Evolutionary conservation across 2,329 filamentous ascomycete genomes (phyloP).

Genomic region (Lojkania enalia): DNA sequence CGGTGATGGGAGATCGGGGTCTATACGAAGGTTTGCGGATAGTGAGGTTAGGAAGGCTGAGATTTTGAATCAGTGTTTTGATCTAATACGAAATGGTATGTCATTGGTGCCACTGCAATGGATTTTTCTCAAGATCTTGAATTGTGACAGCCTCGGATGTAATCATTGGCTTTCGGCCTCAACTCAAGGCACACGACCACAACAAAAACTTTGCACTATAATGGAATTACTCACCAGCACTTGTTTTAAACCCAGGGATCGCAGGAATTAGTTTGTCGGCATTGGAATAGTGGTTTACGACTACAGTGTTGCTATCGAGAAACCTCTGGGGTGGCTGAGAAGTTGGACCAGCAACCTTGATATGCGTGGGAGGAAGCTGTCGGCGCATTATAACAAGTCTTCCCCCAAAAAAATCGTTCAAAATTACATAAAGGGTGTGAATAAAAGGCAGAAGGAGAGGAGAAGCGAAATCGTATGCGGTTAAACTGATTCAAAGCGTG

Average conservation of each 20-base stretch:
- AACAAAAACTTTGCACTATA: constrained; percentile 15
- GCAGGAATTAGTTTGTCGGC: constrained; percentile 43
- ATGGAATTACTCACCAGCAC: constrained; percentile 41
- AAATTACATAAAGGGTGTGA: constrained; percentile 18
- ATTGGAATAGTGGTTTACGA: constrained; percentile 39
- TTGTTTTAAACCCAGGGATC: constrained; percentile 45
- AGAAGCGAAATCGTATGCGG: background rate
- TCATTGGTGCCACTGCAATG: background rate
- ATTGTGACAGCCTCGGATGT: background rate
- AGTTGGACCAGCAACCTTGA: constrained; percentile 38
- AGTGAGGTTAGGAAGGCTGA: constrained; percentile 82
- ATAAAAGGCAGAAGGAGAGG: background rate
- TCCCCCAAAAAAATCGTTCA: constrained; percentile 7
- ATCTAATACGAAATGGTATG: background rate
- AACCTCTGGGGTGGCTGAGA: constrained; percentile 34
- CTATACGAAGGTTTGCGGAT: constrained; percentile 75
- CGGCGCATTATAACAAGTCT: constrained; percentile 24
- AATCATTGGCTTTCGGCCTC: background rate
- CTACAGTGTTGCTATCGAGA: constrained; percentile 29
- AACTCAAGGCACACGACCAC: constrained; percentile 6
- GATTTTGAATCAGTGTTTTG: constrained; percentile 2
- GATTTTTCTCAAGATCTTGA: background rate
- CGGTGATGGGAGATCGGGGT: constrained; percentile 61
- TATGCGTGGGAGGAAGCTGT: constrained; percentile 38
- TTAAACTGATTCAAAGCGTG: background rate